Evolutionary conservation across 768 basidiomycete genomes (phyloP).

Genomic region (Mycena galericulata): DNA sequence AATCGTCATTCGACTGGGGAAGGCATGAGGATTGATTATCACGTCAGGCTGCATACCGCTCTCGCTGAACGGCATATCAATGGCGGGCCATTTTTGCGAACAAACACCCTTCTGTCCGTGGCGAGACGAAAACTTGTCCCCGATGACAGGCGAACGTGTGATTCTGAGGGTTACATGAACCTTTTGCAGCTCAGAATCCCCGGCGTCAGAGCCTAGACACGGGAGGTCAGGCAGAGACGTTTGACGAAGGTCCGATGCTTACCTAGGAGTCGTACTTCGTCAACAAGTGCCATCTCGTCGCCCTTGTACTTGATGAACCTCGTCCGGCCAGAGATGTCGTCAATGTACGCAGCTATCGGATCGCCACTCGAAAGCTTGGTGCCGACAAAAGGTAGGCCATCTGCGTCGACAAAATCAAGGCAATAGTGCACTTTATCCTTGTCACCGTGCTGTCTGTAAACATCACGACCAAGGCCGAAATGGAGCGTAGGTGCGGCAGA

Average conservation of each 20-base stretch:
- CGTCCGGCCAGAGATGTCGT: constrained; percentile 87
- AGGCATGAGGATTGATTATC: constrained; percentile 99
- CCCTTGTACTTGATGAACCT: constrained; percentile 96
- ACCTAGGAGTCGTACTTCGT: constrained; percentile 93
- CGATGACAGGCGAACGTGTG: constrained; percentile 95
- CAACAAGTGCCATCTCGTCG: constrained; percentile 90
- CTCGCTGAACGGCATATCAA: constrained; percentile 99
- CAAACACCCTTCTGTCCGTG: constrained; percentile 99
- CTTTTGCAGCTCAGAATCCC: constrained; percentile 91
- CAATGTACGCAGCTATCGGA: constrained; percentile 86
- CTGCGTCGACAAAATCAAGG: constrained; percentile 71
- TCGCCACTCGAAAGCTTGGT: constrained; percentile 77
- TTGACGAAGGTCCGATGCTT: constrained; percentile 35
- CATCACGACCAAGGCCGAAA: constrained; percentile 88
- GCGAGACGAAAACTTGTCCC: constrained; percentile 99
- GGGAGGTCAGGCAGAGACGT: constrained; percentile 1
- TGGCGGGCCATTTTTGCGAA: constrained; percentile 97
- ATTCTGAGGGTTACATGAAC: constrained; percentile 94
- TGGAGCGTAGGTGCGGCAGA: constrained; percentile 77
- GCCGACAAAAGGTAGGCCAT: constrained; percentile 90
- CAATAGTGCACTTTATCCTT: constrained; percentile 55
- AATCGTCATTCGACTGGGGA: constrained; percentile 99
- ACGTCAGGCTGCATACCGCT: constrained; percentile 99
- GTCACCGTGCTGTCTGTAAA: constrained; percentile 62
- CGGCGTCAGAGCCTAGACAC: constrained; percentile 82